A percentile compares a stretch with the other conserved stretches of the same genome.
phyloP scores from a whole-genome alignment of 257 asterid species.

The Agastache rugosa region DNA sequence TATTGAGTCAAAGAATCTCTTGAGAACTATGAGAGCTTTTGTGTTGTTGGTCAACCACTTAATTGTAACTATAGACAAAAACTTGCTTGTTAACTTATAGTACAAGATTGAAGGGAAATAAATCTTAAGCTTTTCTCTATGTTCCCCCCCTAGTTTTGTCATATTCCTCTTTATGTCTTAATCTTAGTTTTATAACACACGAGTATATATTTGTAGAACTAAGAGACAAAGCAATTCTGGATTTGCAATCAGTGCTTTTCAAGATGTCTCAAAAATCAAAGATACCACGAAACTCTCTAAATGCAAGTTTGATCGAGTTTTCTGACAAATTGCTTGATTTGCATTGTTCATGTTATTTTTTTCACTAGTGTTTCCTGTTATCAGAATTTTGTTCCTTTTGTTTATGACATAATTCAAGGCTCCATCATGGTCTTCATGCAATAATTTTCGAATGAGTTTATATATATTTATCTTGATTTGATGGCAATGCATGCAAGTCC shows the following conservation, averaged over 20 bases:
- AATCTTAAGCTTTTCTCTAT: not conserved
- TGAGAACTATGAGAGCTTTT: no score
- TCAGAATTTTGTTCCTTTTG: not conserved
- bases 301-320: not conserved
- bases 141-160: not conserved
- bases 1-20: no score
- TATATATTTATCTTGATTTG: constrained; percentile 19
- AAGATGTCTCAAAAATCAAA: not conserved
- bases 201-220: not conserved
- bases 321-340: not conserved
- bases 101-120: not conserved
- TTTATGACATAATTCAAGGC: constrained; percentile 5
- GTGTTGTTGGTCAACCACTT: no score
- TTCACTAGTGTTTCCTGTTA: not conserved
- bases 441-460: not conserved
- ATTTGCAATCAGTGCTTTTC: not conserved
- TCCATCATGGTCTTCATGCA: not conserved
- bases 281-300: not conserved
- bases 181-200: not conserved
- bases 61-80: no score
- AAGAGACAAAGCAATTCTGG: not conserved
- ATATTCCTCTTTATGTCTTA: not conserved
- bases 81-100: no score
- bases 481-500: constrained; percentile 72
- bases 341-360: not conserved